Base-by-base conservation (phyloP, 768 basidiomycete genomes). In the Solioccasus polychromus region DNA sequence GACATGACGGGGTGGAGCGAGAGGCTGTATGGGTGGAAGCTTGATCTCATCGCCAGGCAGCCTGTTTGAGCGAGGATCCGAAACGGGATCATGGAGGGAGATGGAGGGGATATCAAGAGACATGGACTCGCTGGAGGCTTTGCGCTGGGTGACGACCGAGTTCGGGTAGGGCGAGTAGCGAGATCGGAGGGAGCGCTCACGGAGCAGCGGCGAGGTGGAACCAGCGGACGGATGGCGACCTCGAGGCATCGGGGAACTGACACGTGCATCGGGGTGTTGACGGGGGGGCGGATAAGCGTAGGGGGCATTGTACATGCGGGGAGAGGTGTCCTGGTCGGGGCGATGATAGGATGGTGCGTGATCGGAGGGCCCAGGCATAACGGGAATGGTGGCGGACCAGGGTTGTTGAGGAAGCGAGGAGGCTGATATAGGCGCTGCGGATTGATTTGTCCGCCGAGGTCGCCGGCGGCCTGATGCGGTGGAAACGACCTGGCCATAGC, bases 401-500 rank as follows among this genome's bases (percentile, higher is more conserved):
- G 68, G 71, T 31, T 56, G 54, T 54, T 67, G 42, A 42, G 70
- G 43, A 58, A 67, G 47, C 51, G 56, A 46, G 58, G 63, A 54
- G 52, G 50, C 57, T 20, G 65, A 56, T 35, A 68, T 60, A 25
- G 71, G 52, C 19, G 53, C 57, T 52, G 59, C 58, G 45, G 67
- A 60, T 35, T 74, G 76, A 15, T 76, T 73, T 25, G 68, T 72
- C 45, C 82, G 76, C 28, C 83, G 76, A 18, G 78, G 67, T 35
- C 84, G 76, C 39, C 85, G 77, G 49, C 83, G 76, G n/a, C 75
- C 76, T 22, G 78, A 70, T 25, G 76, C 73, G 24, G 71, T 73
- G 35, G 82, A 71, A 15, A 91, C 79, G 37, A 92, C 83, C 61
- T 92, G 89, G 19, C 91, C 90, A 63, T 83, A 93, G 8, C 91